Evolutionary conservation across 257 asterid genomes (phyloP).

Genomic region (Capsicum chinense): DNA sequence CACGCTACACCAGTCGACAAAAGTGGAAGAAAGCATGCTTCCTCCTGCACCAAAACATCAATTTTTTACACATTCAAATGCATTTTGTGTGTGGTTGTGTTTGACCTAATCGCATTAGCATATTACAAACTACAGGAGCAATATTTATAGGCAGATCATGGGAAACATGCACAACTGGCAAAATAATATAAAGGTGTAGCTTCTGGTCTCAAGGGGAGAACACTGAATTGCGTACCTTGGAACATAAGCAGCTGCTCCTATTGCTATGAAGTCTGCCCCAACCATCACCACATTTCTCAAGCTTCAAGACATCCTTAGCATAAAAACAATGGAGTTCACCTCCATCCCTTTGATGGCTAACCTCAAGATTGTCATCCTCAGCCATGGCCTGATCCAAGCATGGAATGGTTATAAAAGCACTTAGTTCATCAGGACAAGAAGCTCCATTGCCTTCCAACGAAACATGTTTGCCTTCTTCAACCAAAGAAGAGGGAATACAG

Average conservation of each 20-base stretch:
- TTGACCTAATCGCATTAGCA: not conserved
- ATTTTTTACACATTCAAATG: not conserved
- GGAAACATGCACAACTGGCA: not conserved
- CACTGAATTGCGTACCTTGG: slow-evolving; percentile 52
- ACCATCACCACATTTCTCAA: slow-evolving; percentile 58
- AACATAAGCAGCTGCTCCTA: slow-evolving; percentile 62
- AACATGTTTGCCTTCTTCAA: slow-evolving; percentile 48
- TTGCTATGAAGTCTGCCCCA: slow-evolving; percentile 39
- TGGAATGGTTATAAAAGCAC: slow-evolving; percentile 54
- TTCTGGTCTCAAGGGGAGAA: not conserved
- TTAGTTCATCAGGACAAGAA: slow-evolving; percentile 66
- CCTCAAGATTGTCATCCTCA: slow-evolving; percentile 37
- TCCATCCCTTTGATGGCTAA: slow-evolving; percentile 36
- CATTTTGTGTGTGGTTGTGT: not conserved
- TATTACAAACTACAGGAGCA: slow-evolving; percentile 32
- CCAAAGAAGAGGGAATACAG: slow-evolving; percentile 65
- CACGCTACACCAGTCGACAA: slow-evolving; percentile 67
- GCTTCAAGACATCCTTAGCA: slow-evolving; percentile 74
- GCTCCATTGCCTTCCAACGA: slow-evolving; percentile 48
- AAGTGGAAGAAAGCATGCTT: slow-evolving; percentile 67
- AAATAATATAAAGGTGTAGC: not conserved
- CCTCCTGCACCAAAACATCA: slow-evolving; percentile 55
- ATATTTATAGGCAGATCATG: slow-evolving; percentile 4
- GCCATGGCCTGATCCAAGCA: slow-evolving; percentile 46
- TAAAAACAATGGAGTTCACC: slow-evolving; percentile 57